Base-by-base conservation (phyloP, 23 red algal genomes). In the Gracilariopsis chorda region DNA sequence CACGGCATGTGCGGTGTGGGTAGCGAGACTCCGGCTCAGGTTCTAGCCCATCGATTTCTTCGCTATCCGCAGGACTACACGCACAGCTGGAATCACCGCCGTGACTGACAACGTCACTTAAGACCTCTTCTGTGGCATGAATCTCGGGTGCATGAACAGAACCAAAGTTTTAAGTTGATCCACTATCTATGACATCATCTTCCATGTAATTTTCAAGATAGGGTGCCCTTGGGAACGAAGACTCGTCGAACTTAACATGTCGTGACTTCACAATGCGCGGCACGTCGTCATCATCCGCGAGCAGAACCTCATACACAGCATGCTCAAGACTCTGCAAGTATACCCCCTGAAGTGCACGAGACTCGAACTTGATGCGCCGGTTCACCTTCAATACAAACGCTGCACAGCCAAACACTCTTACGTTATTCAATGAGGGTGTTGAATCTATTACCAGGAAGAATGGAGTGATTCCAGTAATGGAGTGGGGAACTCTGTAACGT, bases 311-410 rank as follows among this genome's bases (percentile, higher is more conserved):
- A 43, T 4, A 61, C 5, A 82, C 77, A n/a, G n/a, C 77, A 82
- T 44, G 77, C 37, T 82, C 77, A 58, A 82, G 77, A 82, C 46
- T 82, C 77, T 82, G 17, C 77, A 82, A 82, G 52, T 82, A 7
- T 28, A 82, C 77, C 32, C 77, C 77, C 47, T 82, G 46, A 82
- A 82, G 77, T 60, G 77, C 77, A 82, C 48, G 24, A 58, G 77
- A 82, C 77, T 60, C 48, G 77, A 82, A 82, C 48, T 82, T 82
- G 77, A 48, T 27, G 53, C 5, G 10, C 11, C 46, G 7, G 14
- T 16, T 17, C 13, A 59, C 25, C 37, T 82, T 43, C 53, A 60
- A 48, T 3, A 82, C 77, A 14, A 57, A 63, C 17, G 79, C 79
- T 12, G 36, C 28, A 21, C 79, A 62, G 39, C 79, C 79, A 65